Percentiles rank a stretch among this genome's conserved stretches.
phyloP scores from a whole-genome alignment of 257 asterid genomes.

The Eucommia ulmoides region DNA sequence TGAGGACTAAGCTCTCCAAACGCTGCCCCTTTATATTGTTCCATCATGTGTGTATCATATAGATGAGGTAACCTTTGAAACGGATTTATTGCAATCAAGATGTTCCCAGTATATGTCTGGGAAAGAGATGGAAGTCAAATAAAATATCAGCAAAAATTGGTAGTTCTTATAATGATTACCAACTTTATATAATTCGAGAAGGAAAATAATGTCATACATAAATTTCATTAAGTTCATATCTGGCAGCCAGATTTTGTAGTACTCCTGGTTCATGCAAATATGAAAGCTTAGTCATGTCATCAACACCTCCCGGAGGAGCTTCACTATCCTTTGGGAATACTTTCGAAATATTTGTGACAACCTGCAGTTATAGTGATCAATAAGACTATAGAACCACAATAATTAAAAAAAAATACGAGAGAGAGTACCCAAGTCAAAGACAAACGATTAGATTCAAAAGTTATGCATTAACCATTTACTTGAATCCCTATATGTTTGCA shows the following conservation, averaged over 20 bases:
- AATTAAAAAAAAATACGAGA: too few relatives aligned
- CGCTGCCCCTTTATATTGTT: slow-evolving; percentile 95
- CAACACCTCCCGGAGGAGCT: slow-evolving; percentile 98
- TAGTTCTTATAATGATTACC: slow-evolving; percentile 5
- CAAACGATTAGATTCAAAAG: too few relatives aligned
- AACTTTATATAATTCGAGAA: not conserved
- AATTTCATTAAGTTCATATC: slow-evolving; percentile 98
- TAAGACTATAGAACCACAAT: too few relatives aligned
- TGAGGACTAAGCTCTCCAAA: slow-evolving; percentile 99
- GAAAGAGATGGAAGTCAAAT: slow-evolving; percentile 7
- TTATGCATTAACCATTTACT: too few relatives aligned
- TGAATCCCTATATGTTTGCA: too few relatives aligned
- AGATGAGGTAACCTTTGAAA: slow-evolving; percentile 98
- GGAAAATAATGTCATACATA: slow-evolving; percentile 47
- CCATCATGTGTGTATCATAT: slow-evolving; percentile 98
- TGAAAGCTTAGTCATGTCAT: slow-evolving; percentile 99
- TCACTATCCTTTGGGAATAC: slow-evolving; percentile 91
- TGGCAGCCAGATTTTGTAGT: slow-evolving; percentile 79
- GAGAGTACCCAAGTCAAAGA: too few relatives aligned
- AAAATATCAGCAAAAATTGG: not conserved
- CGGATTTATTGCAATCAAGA: slow-evolving; percentile 95
- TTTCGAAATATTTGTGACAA: slow-evolving; percentile 62
- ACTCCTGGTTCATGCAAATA: slow-evolving; percentile 99
- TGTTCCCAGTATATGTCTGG: slow-evolving; percentile 97
- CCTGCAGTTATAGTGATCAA: too few relatives aligned